Base-by-base conservation (phyloP, 106 monocot genomes). In the Dioscorea alata region DNA sequence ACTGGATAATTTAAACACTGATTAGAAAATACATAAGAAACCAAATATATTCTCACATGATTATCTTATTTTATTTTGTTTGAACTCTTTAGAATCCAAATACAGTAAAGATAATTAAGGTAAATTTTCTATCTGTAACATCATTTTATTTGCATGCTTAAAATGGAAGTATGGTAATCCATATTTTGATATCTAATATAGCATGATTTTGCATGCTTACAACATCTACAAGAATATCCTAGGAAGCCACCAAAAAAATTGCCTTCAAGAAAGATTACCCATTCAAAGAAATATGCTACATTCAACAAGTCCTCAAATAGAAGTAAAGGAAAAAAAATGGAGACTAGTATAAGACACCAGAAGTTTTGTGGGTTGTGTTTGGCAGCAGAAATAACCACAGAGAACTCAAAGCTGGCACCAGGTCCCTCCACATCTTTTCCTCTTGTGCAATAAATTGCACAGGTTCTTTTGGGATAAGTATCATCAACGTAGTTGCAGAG, bases 351-450 rank as follows among this genome's bases (percentile, higher is more conserved):
- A 49, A 86, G 78, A 65, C 33, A 90, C 99, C 99, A 99, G 77
- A 87, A 99, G 74, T 99, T 99, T 50, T 99, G 82, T 63, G 99
- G 93, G 69, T 85, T 93, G 58, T 77, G 79, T 73, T 71, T 86
- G 60, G 85, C 74, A 79, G 90, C 93, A 78, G 90, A 93, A 68
- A 99, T 93, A 57, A 90, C 83, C n/a, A 74, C 81, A 18, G 72
- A 73, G 68, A 99, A 79, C 71, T 85, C 79, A 74, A 99, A 99
- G 69, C 75, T 76, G 19, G 33, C 63, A 33, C 90, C 93, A 61
- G 90, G 90, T 57, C 81, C 99, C 73, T 92, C 93, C 17, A 76
- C 76, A 68, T 99, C 82, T 75, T 99, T 93, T 33, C 93, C 90
- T n/a, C 31, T 79, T 16, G 79, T 90, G 75, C 93, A 99, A 67